phyloP scores from a whole-genome alignment of 2,329 filamentous ascomycete species.

The Curvularia verruculosa region DNA sequence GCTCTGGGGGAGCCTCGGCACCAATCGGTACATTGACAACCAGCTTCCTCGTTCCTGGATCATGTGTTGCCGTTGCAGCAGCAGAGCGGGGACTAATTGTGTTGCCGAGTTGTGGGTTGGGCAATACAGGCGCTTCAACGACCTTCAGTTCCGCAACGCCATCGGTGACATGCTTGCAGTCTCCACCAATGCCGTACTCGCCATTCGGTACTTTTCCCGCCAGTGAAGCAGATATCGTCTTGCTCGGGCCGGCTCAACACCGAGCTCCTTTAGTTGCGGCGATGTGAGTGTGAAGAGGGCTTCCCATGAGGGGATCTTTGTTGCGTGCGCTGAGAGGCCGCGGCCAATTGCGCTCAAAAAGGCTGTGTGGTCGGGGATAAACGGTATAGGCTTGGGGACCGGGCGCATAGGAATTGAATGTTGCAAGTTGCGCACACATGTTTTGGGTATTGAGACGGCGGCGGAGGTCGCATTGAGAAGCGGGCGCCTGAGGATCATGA shows the following conservation, averaged over 20 bases:
- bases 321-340: constrained; percentile 77
- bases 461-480: constrained; percentile 36
- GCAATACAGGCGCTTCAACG: constrained; percentile 58
- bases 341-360: constrained; percentile 93
- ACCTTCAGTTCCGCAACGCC: constrained; percentile 65
- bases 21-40: constrained; percentile 65
- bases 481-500: constrained; percentile 47
- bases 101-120: constrained; percentile 36
- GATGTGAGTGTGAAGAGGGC: constrained; percentile 84
- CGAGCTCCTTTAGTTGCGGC: constrained; percentile 76
- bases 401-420: constrained; percentile 49
- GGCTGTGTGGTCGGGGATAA: constrained; percentile 82
- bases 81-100: constrained; percentile 36
- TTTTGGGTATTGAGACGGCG: constrained; percentile 34
- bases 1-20: constrained; percentile 40
- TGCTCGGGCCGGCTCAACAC: constrained; percentile 82
- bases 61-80: constrained; percentile 58
- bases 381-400: constrained; percentile 77
- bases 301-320: constrained; percentile 91
- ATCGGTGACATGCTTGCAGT: constrained; percentile 72
- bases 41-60: constrained; percentile 62
- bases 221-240: constrained; percentile 86
- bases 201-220: constrained; percentile 83
- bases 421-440: constrained; percentile 47
- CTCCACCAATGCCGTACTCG: constrained; percentile 79